Evolutionary conservation across 2,329 filamentous ascomycete species (phyloP).

Genomic region (Calycina marina): DNA sequence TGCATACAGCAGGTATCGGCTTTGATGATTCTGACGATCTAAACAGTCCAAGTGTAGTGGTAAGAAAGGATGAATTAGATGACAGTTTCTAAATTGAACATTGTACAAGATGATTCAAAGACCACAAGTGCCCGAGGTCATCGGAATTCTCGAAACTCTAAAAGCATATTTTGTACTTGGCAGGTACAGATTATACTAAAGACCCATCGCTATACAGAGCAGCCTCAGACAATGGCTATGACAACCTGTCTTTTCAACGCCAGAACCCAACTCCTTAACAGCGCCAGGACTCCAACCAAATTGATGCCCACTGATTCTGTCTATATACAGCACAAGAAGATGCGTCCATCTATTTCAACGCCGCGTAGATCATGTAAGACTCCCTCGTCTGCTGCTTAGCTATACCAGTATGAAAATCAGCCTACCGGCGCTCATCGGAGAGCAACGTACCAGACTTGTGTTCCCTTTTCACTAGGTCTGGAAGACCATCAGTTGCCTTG

Average conservation of each 20-base stretch:
- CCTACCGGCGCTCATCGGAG: constrained; percentile 2
- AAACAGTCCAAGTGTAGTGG: constrained; percentile 50
- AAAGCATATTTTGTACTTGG: constrained; percentile 3
- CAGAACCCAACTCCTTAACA: no score
- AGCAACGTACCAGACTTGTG: constrained; percentile 8
- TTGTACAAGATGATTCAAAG: constrained; percentile 4
- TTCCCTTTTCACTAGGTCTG: constrained; percentile 1
- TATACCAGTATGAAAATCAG: constrained; percentile 8
- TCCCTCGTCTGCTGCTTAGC: constrained; percentile 14
- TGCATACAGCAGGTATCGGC: constrained; percentile 65
- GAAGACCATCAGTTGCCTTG: neutral
- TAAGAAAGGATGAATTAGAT: constrained; percentile 46
- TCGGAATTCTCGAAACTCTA: constrained; percentile 1
- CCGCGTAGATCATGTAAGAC: constrained; percentile 13
- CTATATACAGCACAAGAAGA: constrained; percentile 1
- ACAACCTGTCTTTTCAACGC: no score
- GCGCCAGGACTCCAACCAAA: no score
- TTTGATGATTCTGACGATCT: constrained; percentile 32
- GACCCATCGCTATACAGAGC: neutral
- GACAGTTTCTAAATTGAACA: constrained; percentile 38
- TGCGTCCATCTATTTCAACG: constrained; percentile 5
- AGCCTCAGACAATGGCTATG: no score
- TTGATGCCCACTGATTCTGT: no score
- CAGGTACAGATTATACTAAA: constrained; percentile 2
- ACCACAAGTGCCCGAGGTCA: neutral